phyloP scores from a whole-genome alignment of 805 yeast genomes.

The Saccharomycopsis sp. region DNA sequence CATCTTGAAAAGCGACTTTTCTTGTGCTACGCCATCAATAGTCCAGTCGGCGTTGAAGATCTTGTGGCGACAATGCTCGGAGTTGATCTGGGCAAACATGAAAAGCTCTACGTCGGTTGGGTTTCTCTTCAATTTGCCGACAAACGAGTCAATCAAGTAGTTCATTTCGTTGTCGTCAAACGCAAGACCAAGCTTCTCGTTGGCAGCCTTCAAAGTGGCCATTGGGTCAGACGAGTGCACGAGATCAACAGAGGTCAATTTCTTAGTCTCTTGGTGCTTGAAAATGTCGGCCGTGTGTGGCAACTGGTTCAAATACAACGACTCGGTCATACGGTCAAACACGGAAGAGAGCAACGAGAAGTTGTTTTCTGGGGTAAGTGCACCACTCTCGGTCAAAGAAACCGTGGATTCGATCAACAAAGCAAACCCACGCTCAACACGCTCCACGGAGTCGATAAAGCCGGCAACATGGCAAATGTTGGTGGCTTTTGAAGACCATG shows the following conservation, averaged over 20 bases:
- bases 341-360: constrained; percentile 60
- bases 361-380: constrained; percentile 41
- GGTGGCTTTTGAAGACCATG: constrained; percentile 99
- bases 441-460: constrained; percentile 56
- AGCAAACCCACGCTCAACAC: constrained; percentile 89
- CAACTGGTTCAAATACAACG: constrained; percentile 47
- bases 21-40: constrained; percentile 74
- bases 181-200: constrained; percentile 85
- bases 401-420: constrained; percentile 52
- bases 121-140: constrained; percentile 65
- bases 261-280: constrained; percentile 73
- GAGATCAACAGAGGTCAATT: constrained; percentile 68
- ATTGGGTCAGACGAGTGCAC: constrained; percentile 39
- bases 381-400: constrained; percentile 3
- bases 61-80: constrained; percentile 99
- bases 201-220: constrained; percentile 65
- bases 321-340: constrained; percentile 93
- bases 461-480: constrained; percentile 90
- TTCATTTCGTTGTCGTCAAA: constrained; percentile 89
- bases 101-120: constrained; percentile 97
- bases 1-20: constrained; percentile 81
- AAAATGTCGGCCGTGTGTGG: constrained; percentile 59
- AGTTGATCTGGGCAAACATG: constrained; percentile 99
- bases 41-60: constrained; percentile 98
- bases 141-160: constrained; percentile 79